Evolutionary conservation across 768 basidiomycete species (phyloP).

Genomic region (Sarcomyxa edulis): DNA sequence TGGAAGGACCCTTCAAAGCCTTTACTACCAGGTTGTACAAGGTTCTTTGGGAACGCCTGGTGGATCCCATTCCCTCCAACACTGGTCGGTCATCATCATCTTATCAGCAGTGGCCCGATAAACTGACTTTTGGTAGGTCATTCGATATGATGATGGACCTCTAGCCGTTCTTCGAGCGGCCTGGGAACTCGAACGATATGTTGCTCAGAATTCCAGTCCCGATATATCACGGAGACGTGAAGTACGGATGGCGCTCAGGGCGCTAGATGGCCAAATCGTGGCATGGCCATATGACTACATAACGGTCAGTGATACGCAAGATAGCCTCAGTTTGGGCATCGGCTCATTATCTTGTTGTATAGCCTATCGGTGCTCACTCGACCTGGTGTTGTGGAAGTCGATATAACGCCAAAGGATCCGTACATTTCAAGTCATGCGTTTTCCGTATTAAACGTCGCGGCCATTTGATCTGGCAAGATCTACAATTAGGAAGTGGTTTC

Average conservation of each 20-base stretch:
- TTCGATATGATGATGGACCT: slow-evolving; percentile 63
- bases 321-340: neutral
- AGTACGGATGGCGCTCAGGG: slow-evolving; percentile 58
- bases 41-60: slow-evolving; percentile 73
- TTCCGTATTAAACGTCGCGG: slow-evolving; percentile 51
- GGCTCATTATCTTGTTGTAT: neutral
- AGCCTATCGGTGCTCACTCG: slow-evolving; percentile 44
- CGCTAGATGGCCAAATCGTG: slow-evolving; percentile 59
- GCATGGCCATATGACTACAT: slow-evolving; percentile 61
- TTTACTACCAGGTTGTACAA: slow-evolving; percentile 29
- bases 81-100: slow-evolving; percentile 34
- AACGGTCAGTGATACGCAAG: slow-evolving; percentile 32
- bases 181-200: slow-evolving; percentile 50
- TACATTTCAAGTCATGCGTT: slow-evolving; percentile 39
- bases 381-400: slow-evolving; percentile 40
- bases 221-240: slow-evolving; percentile 46
- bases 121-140: slow-evolving; percentile 34
- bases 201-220: slow-evolving; percentile 52
- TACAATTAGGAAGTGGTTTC: slow-evolving; percentile 68
- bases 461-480: slow-evolving; percentile 41
- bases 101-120: neutral
- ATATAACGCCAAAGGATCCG: slow-evolving; percentile 46
- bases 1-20: slow-evolving; percentile 41
- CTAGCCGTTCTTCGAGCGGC: slow-evolving; percentile 40
- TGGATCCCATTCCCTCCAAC: slow-evolving; percentile 78